Base-by-base conservation (phyloP, 176 grass and related monocot genomes). In the Bolboschoenus planiculmis region DNA sequence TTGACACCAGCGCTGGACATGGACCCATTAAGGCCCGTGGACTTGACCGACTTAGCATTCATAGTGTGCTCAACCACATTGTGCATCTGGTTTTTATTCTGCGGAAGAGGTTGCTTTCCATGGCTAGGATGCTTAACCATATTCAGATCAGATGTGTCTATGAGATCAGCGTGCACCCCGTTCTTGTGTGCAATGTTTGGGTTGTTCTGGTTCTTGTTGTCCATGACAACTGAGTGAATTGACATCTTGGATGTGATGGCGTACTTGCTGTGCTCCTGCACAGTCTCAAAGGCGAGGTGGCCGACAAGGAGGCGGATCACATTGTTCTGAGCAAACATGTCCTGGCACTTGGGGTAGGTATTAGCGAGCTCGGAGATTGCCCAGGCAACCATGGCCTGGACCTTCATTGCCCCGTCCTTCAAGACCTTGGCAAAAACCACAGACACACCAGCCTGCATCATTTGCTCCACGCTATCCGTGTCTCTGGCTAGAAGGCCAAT, bases 191-290 rank as follows among this genome's bases (percentile, higher is more conserved):
- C 47, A 3, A 33, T 34, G 42, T 44, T 29, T 4, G 84, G 35
- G 26, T 44, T 55, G 26, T 44, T 55, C 67, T 11, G 90, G 85
- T 85, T 97, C 78, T 90, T 97, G 50, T 97, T 97, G 86, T 90
- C 94, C 91, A 97, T 94, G 16, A 97, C 76, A 30, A 97, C 86
- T 2, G 91, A 86, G 24, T 97, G 94, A 82, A 97, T 89, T 40
- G 91, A 97, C 80, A 97, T 65, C 83, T 97, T 97, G 34, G 91
- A 90, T 18, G 88, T 56, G 59, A 97, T 27, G 16, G 90, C 75
- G 62, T 97, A 97, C 83, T 97, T 97, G 90, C 90, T 92, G 85
- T 97, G 94, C 57, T 97, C 94, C 88, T 97, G 90, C 60, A 97
- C 94, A 11, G 94, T 97, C 85, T 97, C 94, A 79, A 94, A 97